These are phyloP conservation scores for Penicillium lividum DNA, from an alignment of 495 filamentous ascomycete species.

Conservation along the genomic window DNA sequence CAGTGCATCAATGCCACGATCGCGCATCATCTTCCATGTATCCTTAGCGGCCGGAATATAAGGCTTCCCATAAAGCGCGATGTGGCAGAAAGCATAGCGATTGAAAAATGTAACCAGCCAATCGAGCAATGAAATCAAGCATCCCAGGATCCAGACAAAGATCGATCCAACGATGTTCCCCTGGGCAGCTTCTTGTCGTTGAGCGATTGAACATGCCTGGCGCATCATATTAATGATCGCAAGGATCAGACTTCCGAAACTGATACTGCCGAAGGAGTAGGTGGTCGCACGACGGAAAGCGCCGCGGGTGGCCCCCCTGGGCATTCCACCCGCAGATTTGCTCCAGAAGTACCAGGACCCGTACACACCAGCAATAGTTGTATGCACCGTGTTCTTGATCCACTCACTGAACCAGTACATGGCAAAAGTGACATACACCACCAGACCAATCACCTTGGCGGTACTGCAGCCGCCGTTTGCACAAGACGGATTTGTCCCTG, in stretches of 20 bases:
- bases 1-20: conserved; percentile 86
- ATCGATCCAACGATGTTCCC: conserved; percentile 71
- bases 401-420: conserved; percentile 91
- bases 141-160: conserved; percentile 69
- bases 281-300: conserved; percentile 73
- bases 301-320: conserved; percentile 72
- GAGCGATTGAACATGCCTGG: conserved; percentile 73
- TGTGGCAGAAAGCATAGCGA: conserved; percentile 88
- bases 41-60: conserved; percentile 86
- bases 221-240: conserved; percentile 84
- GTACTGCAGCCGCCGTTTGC: conserved; percentile 68
- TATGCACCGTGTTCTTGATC: conserved; percentile 90
- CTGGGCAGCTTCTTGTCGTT: conserved; percentile 59
- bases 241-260: conserved; percentile 79
- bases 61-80: conserved; percentile 85
- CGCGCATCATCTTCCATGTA: conserved; percentile 86
- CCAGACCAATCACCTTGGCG: conserved; percentile 77
- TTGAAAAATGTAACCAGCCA: conserved; percentile 74
- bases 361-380: conserved; percentile 83
- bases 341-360: conserved; percentile 89
- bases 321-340: conserved; percentile 61
- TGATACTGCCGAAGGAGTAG: conserved; percentile 90
- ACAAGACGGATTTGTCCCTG: conserved; percentile 62
- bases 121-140: conserved; percentile 74
- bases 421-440: conserved; percentile 86